These are phyloP conservation scores for Leccinum incarnatum DNA, from an alignment of 768 basidiomycete species.

Conservation along the genomic window DNA sequence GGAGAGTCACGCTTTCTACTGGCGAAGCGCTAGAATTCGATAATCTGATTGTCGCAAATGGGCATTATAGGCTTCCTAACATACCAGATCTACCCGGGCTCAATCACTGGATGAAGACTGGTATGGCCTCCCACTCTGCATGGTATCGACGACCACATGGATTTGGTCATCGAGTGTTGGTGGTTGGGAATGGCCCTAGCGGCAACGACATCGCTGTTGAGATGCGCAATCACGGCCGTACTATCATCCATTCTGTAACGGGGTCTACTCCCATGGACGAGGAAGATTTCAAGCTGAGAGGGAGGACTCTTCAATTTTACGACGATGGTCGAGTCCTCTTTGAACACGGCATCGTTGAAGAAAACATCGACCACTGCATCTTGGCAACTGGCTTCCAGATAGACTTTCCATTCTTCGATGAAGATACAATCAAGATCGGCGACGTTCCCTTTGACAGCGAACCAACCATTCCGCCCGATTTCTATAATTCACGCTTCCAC, in stretches of 20 bases:
- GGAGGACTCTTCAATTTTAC: conserved; percentile 42
- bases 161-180: conserved; percentile 40
- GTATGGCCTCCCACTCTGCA: conserved; percentile 61
- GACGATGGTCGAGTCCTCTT: conserved; percentile 49
- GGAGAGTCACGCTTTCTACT: conserved; percentile 48
- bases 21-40: conserved; percentile 48
- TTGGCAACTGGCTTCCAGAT: conserved; percentile 76
- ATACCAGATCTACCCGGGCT: conserved; percentile 63
- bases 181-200: conserved; percentile 59
- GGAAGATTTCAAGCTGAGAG: conserved; percentile 40
- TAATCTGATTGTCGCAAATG: conserved; percentile 71
- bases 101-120: conserved; percentile 48
- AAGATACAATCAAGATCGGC: conserved; percentile 32
- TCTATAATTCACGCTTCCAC: conserved; percentile 64
- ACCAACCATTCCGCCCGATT: conserved; percentile 46
- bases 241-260: conserved; percentile 56
- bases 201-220: conserved; percentile 67
- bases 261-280: conserved; percentile 33
- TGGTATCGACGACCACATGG: conserved; percentile 58
- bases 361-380: conserved; percentile 58
- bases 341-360: conserved; percentile 55
- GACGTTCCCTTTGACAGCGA: conserved; percentile 39
- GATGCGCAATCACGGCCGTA: conserved; percentile 41
- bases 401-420: conserved; percentile 59
- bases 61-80: conserved; percentile 66